Conservation (phyloP, 1,139 yeast genomes). For the Yamadazyma mexicana region DNA sequence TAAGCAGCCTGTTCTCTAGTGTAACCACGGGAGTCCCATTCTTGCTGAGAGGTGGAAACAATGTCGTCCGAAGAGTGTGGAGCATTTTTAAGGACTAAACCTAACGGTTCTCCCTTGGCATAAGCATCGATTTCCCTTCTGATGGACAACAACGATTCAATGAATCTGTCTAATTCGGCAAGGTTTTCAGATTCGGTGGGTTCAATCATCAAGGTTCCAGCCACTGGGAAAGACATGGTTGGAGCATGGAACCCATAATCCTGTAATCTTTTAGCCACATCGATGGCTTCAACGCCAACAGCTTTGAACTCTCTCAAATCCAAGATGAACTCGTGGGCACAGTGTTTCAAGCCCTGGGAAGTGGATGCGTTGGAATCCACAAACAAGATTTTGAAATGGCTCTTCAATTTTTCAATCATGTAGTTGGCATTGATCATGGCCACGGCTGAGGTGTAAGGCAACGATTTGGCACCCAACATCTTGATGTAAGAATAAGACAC, state of each 20-base stretch:
- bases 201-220: slow-evolving; percentile 96
- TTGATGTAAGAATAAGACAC: slow-evolving; percentile 94
- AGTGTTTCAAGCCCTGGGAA: slow-evolving; percentile 65
- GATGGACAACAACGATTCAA: slow-evolving; percentile 82
- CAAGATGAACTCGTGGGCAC: slow-evolving; percentile 95
- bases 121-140: slow-evolving; percentile 80
- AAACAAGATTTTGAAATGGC: slow-evolving; percentile 75
- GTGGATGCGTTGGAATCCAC: slow-evolving; percentile 47
- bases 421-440: slow-evolving; percentile 96
- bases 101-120: slow-evolving; percentile 64
- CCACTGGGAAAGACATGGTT: slow-evolving; percentile 97
- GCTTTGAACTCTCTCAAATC: slow-evolving; percentile 86
- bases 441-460: slow-evolving; percentile 80
- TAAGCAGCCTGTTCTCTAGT: slow-evolving; percentile 92
- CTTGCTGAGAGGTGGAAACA: slow-evolving; percentile 53
- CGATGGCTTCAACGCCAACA: slow-evolving; percentile 88
- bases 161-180: slow-evolving; percentile 86
- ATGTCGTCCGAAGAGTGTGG: slow-evolving; percentile 90
- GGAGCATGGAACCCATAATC: slow-evolving; percentile 99
- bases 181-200: slow-evolving; percentile 95
- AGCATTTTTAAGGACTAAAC: slow-evolving; percentile 79
- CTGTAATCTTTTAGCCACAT: slow-evolving; percentile 93
- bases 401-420: slow-evolving; percentile 77
- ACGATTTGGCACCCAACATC: slow-evolving; percentile 83
- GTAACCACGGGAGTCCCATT: slow-evolving; percentile 82